Evolutionary conservation across 352 stramenopile genomes (phyloP).

Genomic region (Thalassiosira livingstoniorum): DNA sequence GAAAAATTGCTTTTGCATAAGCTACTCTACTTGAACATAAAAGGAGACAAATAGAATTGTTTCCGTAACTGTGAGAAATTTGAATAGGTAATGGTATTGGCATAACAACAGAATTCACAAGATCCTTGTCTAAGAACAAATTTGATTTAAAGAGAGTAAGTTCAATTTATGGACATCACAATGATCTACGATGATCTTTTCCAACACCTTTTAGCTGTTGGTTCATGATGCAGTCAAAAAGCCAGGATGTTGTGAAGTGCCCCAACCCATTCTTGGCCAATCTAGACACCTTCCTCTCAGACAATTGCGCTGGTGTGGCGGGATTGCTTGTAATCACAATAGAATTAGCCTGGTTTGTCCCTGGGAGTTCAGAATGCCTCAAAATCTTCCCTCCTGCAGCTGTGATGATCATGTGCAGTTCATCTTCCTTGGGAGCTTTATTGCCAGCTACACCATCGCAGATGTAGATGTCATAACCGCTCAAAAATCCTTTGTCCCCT

Average conservation of each 20-base stretch:
- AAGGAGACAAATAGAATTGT: no score
- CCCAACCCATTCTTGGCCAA: not conserved
- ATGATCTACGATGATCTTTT: no score
- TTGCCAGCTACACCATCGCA: conserved; percentile 25
- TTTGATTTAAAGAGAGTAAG: no score
- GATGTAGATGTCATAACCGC: conserved; percentile 8
- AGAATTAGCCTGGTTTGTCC: not conserved
- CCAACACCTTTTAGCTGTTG: not conserved
- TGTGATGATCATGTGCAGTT: not conserved
- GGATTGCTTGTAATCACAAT: conserved; percentile 9
- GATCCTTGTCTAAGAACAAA: no score
- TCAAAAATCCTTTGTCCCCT: conserved; percentile 1
- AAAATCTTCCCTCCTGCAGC: not conserved
- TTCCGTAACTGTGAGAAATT: no score
- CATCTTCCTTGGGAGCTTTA: not conserved
- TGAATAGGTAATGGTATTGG: no score
- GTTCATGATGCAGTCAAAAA: conserved; percentile 8
- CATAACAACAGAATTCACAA: no score
- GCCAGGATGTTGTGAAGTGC: not conserved
- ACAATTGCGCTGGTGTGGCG: not conserved
- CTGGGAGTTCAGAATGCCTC: not conserved
- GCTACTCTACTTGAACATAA: no score
- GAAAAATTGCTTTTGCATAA: no score
- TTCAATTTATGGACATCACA: no score
- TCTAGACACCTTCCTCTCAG: not conserved